These are phyloP conservation scores for Coleophoma eucalyptorum DNA, from an alignment of 2,329 filamentous ascomycete species.

Conservation along the genomic window DNA sequence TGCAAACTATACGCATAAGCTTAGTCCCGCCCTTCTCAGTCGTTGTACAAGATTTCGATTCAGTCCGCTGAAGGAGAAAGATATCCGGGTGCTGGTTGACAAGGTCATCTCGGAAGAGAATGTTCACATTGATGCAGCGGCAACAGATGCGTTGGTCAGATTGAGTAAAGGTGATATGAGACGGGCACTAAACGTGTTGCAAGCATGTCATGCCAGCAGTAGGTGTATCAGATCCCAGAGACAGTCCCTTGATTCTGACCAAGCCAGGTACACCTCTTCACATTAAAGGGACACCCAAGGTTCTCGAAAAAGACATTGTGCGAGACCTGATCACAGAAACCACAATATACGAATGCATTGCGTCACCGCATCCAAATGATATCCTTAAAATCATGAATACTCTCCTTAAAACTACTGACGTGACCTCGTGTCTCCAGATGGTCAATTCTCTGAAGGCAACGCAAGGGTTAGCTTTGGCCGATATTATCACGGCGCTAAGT, in stretches of 20 bases:
- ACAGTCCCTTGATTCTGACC: conserved; percentile 1
- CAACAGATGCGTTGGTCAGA: conserved; percentile 76
- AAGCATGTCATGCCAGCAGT: conserved; percentile 95
- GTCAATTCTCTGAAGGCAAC: conserved; percentile 83
- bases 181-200: conserved; percentile 87
- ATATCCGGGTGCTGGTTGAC: conserved; percentile 83
- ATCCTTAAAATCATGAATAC: conserved; percentile 82
- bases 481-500: conserved; percentile 83
- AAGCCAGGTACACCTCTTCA: conserved; percentile 63
- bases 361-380: conserved; percentile 86
- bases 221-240: conserved; percentile 29
- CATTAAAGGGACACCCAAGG: conserved; percentile 53
- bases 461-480: conserved; percentile 85
- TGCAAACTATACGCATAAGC: conserved; percentile 97
- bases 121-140: conserved; percentile 78
- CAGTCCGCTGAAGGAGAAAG: conserved; percentile 83
- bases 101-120: conserved; percentile 84
- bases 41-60: conserved; percentile 94
- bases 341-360: conserved; percentile 95
- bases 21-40: conserved; percentile 87
- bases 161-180: conserved; percentile 97
- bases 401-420: conserved; percentile 78
- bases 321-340: conserved; percentile 88
- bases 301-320: conserved; percentile 60
- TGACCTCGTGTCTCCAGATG: conserved; percentile 83